Conservation (phyloP, 2,329 filamentous ascomycete species). For the Monosporascus cannonballus region DNA sequence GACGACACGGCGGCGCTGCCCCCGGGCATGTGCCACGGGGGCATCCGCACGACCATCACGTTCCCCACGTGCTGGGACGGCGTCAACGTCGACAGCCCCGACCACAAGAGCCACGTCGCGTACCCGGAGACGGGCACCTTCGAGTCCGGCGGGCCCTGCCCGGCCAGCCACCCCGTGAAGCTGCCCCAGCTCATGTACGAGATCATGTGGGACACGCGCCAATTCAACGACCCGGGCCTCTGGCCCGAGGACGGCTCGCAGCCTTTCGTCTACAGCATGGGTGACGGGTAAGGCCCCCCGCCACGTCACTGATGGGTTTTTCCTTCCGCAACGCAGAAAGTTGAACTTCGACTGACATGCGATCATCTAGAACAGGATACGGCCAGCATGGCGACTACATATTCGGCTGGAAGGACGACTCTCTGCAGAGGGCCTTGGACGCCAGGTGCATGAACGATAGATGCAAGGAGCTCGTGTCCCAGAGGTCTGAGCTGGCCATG, state of each 20-base stretch:
- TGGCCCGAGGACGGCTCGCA: conserved; percentile 23
- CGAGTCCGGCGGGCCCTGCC: conserved; percentile 12
- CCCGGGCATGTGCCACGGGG: conserved; percentile 19
- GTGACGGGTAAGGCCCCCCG: conserved; percentile 11
- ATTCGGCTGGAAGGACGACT: conserved; percentile 28
- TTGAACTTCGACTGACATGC: not conserved
- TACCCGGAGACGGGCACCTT: conserved; percentile 31
- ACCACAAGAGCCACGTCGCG: conserved; percentile 42
- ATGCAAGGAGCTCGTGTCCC: conserved; percentile 12
- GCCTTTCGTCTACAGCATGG: conserved; percentile 15
- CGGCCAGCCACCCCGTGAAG: conserved; percentile 14
- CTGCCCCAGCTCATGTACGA: conserved; percentile 20
- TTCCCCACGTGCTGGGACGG: conserved; percentile 46
- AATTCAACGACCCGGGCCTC: conserved; percentile 12
- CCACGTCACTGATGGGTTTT: not conserved
- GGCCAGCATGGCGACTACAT: conserved; percentile 29
- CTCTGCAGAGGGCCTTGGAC: conserved; percentile 23
- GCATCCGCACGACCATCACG: conserved; percentile 33
- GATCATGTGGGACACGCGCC: conserved; percentile 17
- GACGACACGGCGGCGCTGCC: conserved; percentile 31
- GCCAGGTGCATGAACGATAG: conserved; percentile 21
- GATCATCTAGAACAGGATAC: conserved; percentile 17
- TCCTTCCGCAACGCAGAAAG: not conserved
- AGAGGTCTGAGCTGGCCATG: conserved; percentile 13
- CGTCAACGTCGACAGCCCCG: conserved; percentile 35